Evolutionary conservation across 2,329 filamentous ascomycete species (phyloP).

Genomic region (Chaetothyriales sp.): DNA sequence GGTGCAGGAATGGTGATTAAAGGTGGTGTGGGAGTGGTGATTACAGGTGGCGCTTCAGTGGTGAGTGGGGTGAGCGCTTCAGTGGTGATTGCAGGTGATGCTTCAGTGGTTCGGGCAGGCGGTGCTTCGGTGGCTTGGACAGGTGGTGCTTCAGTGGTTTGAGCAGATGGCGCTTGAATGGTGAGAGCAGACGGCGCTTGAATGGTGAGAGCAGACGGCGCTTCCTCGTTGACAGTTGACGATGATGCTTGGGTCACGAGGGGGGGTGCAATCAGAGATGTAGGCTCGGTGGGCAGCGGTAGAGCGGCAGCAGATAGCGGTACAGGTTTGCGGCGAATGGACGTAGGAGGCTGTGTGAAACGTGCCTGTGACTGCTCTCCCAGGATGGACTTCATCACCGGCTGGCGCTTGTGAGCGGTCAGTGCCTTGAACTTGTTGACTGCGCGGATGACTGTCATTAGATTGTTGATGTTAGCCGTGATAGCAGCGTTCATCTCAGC

Average conservation of each 20-base stretch:
- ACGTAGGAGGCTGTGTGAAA: constrained; percentile 44
- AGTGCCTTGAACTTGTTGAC: constrained; percentile 77
- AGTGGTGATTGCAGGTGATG: neutral
- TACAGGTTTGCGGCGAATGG: constrained; percentile 30
- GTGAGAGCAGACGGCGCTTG: neutral
- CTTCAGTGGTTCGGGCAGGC: neutral
- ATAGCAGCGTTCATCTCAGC: constrained; percentile 84
- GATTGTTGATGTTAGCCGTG: constrained; percentile 73
- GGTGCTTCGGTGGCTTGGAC: neutral
- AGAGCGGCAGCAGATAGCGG: neutral
- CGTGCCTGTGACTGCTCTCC: constrained; percentile 40
- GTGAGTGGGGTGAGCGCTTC: too few species aligned
- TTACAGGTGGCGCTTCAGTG: too few species aligned
- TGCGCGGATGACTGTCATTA: constrained; percentile 85
- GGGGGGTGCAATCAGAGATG: neutral
- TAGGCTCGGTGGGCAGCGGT: neutral
- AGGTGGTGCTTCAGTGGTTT: neutral
- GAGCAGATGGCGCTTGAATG: neutral
- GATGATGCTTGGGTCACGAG: constrained; percentile 30
- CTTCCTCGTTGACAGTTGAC: constrained; percentile 34
- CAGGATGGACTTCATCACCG: constrained; percentile 45
- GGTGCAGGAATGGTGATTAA: too few species aligned
- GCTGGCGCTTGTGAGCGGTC: constrained; percentile 43
- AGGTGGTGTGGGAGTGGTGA: neutral
- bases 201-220: neutral